Evolutionary conservation across 495 filamentous ascomycete species (phyloP), one percentile per base, ranked within the genome.

Genomic region (Aspergillus diversus): DNA sequence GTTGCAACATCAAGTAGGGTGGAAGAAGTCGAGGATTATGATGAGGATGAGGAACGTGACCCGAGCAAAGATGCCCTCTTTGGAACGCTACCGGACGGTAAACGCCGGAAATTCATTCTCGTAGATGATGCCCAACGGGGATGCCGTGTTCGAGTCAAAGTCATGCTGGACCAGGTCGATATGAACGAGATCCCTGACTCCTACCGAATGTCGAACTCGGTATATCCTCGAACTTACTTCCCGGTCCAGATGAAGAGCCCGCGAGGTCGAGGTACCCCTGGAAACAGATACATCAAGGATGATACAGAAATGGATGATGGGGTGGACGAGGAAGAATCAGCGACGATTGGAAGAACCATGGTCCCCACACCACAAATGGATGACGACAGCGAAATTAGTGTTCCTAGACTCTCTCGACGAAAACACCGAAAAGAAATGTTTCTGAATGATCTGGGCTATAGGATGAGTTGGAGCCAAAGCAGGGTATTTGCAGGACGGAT

Each of bases 401-500:
- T 94, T 21, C 93, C 94, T 21, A 81, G 86, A 48, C 83, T 93
- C 64, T 86, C 86, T 17, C 83, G 82, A 57, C 77, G 80, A 47
- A 83, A 85, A 55, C 85, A 90, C 53, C 84, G 80, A 47, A 93
- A 92, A 75, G 94, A 99, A 71, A 84, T 92, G 5, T 79, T 90
- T 53, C 72, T 99, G 64, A 99, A 99, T 69, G 93, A 98, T 70
- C 73, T 98, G 52, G 95, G 92, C 0, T 97, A 96, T 69, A 85
- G 94, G 15, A 96, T 99, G 88, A 91, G 90, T 48, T 99, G 95
- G 95, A 86, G 90, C 54, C 93, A 97, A 76, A 92, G 92, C 71
- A 83, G 93, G 49, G 88, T 92, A 1, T 97, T 97, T 77, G 85
- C 91, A 15, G 89, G 87, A 5, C 83, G 92, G 68, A 91, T 87